phyloP scores from a whole-genome alignment of 2,329 filamentous ascomycete species.

The Lachnellula willkommii region DNA sequence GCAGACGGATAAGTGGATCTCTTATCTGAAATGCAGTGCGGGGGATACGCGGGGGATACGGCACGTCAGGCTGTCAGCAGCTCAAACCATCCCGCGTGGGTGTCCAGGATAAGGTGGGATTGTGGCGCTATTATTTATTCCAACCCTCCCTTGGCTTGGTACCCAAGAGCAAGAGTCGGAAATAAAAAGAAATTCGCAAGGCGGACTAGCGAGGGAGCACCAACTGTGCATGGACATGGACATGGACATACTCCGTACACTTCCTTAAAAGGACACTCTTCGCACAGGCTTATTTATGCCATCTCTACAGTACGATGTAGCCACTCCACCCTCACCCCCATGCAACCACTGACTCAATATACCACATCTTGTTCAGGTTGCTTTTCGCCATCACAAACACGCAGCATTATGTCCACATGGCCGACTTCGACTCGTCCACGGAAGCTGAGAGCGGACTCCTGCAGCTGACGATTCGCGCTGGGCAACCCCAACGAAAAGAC shows the following conservation, averaged over 20 bases:
- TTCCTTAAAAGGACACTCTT: background rate
- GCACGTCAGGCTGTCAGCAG: background rate
- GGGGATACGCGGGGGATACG: no score
- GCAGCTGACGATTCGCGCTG: background rate
- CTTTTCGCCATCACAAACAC: background rate
- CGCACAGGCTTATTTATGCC: background rate
- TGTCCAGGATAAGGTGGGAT: background rate
- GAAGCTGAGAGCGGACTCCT: background rate
- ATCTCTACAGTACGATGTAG: no score
- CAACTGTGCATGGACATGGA: background rate
- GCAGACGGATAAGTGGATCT: background rate
- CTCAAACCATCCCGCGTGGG: background rate
- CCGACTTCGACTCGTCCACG: conserved; percentile 4
- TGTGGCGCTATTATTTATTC: background rate
- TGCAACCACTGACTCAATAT: background rate
- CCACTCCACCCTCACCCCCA: background rate
- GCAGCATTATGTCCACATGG: conserved; percentile 11
- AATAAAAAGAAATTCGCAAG: background rate
- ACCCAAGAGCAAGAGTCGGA: no score
- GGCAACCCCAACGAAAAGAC: background rate
- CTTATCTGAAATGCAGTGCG: background rate
- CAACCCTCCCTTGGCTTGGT: background rate
- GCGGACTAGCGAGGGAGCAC: background rate
- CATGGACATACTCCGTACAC: background rate
- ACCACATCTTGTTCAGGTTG: background rate